Conservation (phyloP, 2,329 filamentous ascomycete genomes). For the Pseudogymnoascus sp. region DNA sequence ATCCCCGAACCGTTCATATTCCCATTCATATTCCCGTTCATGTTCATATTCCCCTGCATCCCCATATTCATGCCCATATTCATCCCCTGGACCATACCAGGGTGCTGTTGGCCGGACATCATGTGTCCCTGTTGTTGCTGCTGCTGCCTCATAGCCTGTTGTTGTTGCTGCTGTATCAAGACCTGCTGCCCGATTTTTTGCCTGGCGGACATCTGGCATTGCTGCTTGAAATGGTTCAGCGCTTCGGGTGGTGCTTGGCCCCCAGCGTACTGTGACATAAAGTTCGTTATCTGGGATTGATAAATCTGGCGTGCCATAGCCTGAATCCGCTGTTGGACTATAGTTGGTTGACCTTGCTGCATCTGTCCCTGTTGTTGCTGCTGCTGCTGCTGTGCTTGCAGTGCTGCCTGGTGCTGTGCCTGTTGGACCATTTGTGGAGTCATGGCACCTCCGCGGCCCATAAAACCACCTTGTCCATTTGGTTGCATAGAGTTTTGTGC, state of each 20-base stretch:
- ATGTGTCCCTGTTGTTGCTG: slow-evolving; percentile 20
- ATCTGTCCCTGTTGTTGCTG: slow-evolving; percentile 34
- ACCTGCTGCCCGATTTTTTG: slow-evolving; percentile 27
- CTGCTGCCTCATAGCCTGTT: slow-evolving; percentile 31
- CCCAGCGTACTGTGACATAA: slow-evolving; percentile 27
- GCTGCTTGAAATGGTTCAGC: slow-evolving; percentile 10
- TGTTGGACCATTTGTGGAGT: slow-evolving; percentile 29
- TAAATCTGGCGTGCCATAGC: slow-evolving; percentile 25
- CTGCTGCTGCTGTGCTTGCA: slow-evolving; percentile 31
- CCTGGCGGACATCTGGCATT: slow-evolving; percentile 21
- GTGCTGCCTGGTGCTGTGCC: slow-evolving; percentile 20
- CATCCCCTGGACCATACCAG: slow-evolving; percentile 11
- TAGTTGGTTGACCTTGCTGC: slow-evolving; percentile 18
- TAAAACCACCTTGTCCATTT: slow-evolving; percentile 24
- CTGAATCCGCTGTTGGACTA: neutral
- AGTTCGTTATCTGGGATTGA: slow-evolving; percentile 28
- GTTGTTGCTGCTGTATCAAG: slow-evolving; percentile 25
- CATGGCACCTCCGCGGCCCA: slow-evolving; percentile 32
- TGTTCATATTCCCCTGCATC: slow-evolving; percentile 16
- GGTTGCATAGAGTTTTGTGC: slow-evolving; percentile 16
- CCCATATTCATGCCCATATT: slow-evolving; percentile 19
- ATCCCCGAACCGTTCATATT: slow-evolving; percentile 9
- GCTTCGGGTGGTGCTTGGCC: slow-evolving; percentile 4
- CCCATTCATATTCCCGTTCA: slow-evolving; percentile 10
- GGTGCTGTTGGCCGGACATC: slow-evolving; percentile 18